Evolutionary conservation across 345 rosid species (phyloP), one percentile per base, ranked within the genome.

Genomic region (Pistacia integerrima): DNA sequence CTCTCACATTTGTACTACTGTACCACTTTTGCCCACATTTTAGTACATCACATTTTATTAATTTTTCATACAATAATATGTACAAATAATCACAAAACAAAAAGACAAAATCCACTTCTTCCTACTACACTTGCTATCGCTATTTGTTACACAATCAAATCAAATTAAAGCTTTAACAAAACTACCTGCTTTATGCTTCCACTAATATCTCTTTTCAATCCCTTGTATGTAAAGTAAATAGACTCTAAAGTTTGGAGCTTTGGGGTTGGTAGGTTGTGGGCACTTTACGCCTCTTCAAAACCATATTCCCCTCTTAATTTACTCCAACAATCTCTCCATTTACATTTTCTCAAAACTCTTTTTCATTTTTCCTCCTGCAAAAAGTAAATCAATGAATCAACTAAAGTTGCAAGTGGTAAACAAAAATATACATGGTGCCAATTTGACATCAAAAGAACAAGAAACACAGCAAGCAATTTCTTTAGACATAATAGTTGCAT

Each of bases 341-440:
- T 63, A n/a, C 63, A 12, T 12, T 35, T 48, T 6, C 35, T 64
- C 74, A 57, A 64, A 57, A 56, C 3, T 72, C 64, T 44, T 36
- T 35, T 60, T 70, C 46, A 7, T 41, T 41, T 18, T 48, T 67
- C 79, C 77, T 61, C 76, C 87, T 84, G 87, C 13, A 71, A 60
- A 60, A 76, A 67, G 12, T 41, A 0, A 56, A 5, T 14, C 63
- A 38, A 25, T 11, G 12, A 68, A 68, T 71, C 69, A 73, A 54
- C 20, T 6, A 35, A 56, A 14, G 18, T 54, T 54, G 17, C 57
- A 54, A 16, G 57, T 54, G 16, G n/a, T 13, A 14, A 11, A 51
- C 3, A 11, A 11, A 51, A 11, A 11, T 51, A 51, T 51, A 51
- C 0, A 51, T 12, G 17, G 1, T 51, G 13, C 17, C 55, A 11